phyloP scores from a whole-genome alignment of 140 eudicot genomes.

The Cichorium intybus region DNA sequence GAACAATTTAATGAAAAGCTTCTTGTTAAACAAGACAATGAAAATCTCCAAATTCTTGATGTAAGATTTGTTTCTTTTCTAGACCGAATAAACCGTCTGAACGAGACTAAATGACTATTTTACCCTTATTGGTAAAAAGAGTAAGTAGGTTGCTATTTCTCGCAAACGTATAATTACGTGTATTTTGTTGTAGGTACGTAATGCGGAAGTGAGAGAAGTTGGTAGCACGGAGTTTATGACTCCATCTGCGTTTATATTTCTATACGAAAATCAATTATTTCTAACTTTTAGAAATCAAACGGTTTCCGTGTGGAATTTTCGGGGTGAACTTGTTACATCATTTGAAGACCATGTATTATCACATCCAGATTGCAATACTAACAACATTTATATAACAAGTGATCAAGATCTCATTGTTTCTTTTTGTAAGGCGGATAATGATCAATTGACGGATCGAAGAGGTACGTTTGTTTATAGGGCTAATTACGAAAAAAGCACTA shows the following conservation, averaged over 20 bases:
- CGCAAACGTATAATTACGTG: too few relatives aligned
- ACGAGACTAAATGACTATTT: too few relatives aligned
- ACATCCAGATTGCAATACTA: conserved; percentile 31
- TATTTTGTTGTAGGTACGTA: conserved; percentile 17
- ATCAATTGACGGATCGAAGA: conserved; percentile 5
- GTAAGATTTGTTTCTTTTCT: too few relatives aligned
- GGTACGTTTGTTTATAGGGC: conserved; percentile 6
- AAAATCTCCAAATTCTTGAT: conserved; percentile 33
- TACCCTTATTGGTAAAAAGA: too few relatives aligned
- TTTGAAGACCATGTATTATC: conserved; percentile 32
- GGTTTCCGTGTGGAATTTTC: conserved; percentile 28
- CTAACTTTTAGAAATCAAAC: conserved; percentile 31
- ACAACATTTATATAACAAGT: conserved; percentile 30
- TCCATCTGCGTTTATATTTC: conserved; percentile 28
- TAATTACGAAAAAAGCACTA: too few relatives aligned
- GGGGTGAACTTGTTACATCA: conserved; percentile 30
- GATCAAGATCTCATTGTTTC: conserved; percentile 36
- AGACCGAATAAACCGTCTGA: too few relatives aligned
- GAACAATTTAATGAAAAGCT: conserved; percentile 34
- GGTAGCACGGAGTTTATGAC: conserved; percentile 33
- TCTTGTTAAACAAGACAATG: conserved; percentile 33
- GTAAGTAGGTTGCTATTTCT: too few relatives aligned
- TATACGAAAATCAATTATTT: conserved; percentile 29
- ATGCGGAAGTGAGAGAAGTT: conserved; percentile 30
- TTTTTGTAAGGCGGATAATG: conserved; percentile 19